Evolutionary conservation across 1,139 yeast genomes (phyloP).

Genomic region (Candida mesenterica): DNA sequence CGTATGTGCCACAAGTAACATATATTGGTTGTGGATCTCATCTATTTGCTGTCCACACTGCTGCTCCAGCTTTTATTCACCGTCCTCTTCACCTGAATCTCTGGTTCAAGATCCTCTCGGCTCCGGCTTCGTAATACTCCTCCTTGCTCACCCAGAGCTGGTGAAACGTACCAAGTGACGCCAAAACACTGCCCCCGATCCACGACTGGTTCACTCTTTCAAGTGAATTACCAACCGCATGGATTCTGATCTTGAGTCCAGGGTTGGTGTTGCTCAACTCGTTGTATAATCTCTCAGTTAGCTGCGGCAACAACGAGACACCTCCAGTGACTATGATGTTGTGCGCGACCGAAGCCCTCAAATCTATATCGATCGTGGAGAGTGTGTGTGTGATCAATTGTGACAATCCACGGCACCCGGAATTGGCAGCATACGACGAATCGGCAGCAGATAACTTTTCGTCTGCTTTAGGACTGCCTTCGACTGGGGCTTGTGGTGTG

Average conservation of each 20-base stretch:
- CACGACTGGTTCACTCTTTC: constrained; percentile 88
- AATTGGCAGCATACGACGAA: constrained; percentile 11
- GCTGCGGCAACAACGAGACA: constrained; percentile 79
- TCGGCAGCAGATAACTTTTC: constrained; percentile 4
- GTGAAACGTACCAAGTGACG: constrained; percentile 94
- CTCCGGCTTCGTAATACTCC: constrained; percentile 91
- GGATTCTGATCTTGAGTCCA: constrained; percentile 86
- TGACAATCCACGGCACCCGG: constrained; percentile 50
- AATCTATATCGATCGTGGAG: constrained; percentile 77
- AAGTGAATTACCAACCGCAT: constrained; percentile 79
- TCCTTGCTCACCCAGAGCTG: constrained; percentile 93
- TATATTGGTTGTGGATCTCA: too few relatives aligned
- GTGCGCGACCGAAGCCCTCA: constrained; percentile 86
- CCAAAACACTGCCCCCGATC: constrained; percentile 93
- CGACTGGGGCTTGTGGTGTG: constrained; percentile 6
- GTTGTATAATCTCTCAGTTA: constrained; percentile 74
- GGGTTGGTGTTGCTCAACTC: constrained; percentile 78
- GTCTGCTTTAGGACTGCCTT: constrained; percentile 23
- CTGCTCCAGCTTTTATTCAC: too few relatives aligned
- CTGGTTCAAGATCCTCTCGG: constrained; percentile 70
- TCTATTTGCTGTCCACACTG: too few relatives aligned
- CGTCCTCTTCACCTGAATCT: too few relatives aligned
- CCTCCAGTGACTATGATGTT: constrained; percentile 94
- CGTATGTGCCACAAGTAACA: too few relatives aligned
- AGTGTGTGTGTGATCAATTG: constrained; percentile 70